Base-by-base conservation (phyloP, 2,329 filamentous ascomycete species). In the Botrytis byssoidea region DNA sequence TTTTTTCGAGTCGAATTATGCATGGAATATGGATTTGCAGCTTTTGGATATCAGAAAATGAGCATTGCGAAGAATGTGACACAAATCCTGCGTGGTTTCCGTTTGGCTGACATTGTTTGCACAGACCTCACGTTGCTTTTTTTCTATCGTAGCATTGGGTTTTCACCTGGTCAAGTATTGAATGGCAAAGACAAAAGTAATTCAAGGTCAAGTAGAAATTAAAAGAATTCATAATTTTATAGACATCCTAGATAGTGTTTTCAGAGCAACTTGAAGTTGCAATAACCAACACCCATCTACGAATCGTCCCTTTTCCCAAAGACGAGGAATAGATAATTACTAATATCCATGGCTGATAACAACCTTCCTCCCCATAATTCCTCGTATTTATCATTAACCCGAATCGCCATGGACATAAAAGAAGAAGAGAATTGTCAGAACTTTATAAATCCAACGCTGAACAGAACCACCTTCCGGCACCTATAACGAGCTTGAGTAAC, bases 401-500 rank as follows among this genome's bases (percentile, higher is more conserved):
- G 18, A 42, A 57, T 68, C 18, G 35, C 48, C 66, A 42, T 57
- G 48, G 35, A 68, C 48, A 57, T 51, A 3, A 40, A 42, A n/a
- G 14, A 20, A 68, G 55, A 68, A 32, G 22, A 29, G 42, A 68
- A 32, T 10, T 37, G n/a, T 57, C 66, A 68, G 48, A 29, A 42
- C 66, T 42, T 48, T 14, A 9, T 22, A 57, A 48, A 68, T 29
- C 66, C 22, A 57, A 68, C 48, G 48, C 20, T 42, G 25, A 22
- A 68, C 48, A 68, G 48, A 57, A 68, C 66, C 66, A 68, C 66
- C 65, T 29, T 16, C 18, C 48, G 66, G 37, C 46, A 32, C 66
- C 46, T 35, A 68, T 42, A 6, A n/a, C 29, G 37, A 42, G 25
- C 48, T 32, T 57, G 18, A 12, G 18, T 32, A 32, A 37, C 66